Evolutionary conservation across 202 grass and related monocot species (phyloP), one percentile per base, ranked within the genome.

Genomic region (Saccharum hybrid): DNA sequence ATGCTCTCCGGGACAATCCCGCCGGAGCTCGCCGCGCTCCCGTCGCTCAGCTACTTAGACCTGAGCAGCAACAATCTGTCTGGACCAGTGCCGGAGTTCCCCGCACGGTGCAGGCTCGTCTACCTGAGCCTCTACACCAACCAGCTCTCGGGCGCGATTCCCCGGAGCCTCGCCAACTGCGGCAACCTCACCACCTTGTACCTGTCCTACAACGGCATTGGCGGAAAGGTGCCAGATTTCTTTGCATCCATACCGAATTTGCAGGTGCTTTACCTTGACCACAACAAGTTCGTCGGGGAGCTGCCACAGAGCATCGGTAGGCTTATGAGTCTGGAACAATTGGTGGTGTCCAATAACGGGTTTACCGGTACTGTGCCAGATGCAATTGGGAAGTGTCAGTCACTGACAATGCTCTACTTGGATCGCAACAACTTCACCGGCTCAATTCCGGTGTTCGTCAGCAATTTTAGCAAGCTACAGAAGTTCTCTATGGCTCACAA

Each of bases 101-200:
- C 83, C 0, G 3, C 40, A 4, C 51, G 4, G 0, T 93, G 91
- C 68, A 16, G 37, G 3, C 74, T 93, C n/a, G 9, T 23, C 2
- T 62, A 22, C 56, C 79, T 93, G 9, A 66, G 39, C 62, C 41
- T 93, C 65, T 82, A 83, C 54, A 2, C 0, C 18, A 93, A 93
- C 63, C 37, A 48, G 14, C 72, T 93, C 43, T 10, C 78, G 10
- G 82, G 82, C 0, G 65, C 74, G 22, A 77, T 93, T 15, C 88
- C 91, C 23, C 37, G 0, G 1, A 93, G 85, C 82, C 85, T 93
- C 14, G 14, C 42, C 42, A 93, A 90, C 86, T 93, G 91, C 38
- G 66, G 43, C n/a, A 90, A 86, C 13, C 88, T 93, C 52, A 90
- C 79, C 23, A 23, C 16, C 8, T 45, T 93, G 15, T 66, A 40